Conservation (phyloP, 2,329 filamentous ascomycete genomes). For the Epichloe aotearoae region DNA sequence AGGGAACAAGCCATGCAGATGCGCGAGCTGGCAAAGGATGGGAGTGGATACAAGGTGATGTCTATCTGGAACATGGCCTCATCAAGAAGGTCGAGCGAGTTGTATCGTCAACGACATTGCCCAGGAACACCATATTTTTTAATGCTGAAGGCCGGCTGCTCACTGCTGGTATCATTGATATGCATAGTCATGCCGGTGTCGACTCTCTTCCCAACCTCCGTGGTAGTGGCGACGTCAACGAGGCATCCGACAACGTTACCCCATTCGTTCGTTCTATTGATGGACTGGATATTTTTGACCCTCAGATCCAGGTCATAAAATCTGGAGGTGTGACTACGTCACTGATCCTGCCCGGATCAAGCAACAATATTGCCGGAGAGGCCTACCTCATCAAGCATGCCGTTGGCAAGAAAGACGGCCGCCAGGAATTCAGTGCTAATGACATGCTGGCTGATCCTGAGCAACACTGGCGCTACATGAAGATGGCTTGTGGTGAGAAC, state of each 20-base stretch:
- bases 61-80: slow-evolving; percentile 47
- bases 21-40: slow-evolving; percentile 46
- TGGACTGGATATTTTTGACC: slow-evolving; percentile 48
- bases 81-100: slow-evolving; percentile 39
- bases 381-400: slow-evolving; percentile 57
- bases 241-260: slow-evolving; percentile 49
- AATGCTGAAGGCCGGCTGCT: slow-evolving; percentile 47
- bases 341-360: slow-evolving; percentile 52
- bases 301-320: slow-evolving; percentile 55
- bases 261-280: slow-evolving; percentile 57
- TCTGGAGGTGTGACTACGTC: slow-evolving; percentile 58
- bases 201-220: slow-evolving; percentile 39
- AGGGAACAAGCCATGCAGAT: slow-evolving; percentile 37
- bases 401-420: slow-evolving; percentile 44
- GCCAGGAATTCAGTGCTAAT: slow-evolving; percentile 47
- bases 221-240: slow-evolving; percentile 48
- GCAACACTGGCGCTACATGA: slow-evolving; percentile 55
- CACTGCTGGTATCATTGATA: slow-evolving; percentile 56
- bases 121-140: slow-evolving; percentile 36
- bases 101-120: slow-evolving; percentile 29
- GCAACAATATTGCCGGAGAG: slow-evolving; percentile 63
- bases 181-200: slow-evolving; percentile 56
- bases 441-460: slow-evolving; percentile 56
- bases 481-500: slow-evolving; percentile 66
- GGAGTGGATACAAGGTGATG: slow-evolving; percentile 44